phyloP scores from a whole-genome alignment of 805 yeast genomes.

The Suhomyces prunicola region DNA sequence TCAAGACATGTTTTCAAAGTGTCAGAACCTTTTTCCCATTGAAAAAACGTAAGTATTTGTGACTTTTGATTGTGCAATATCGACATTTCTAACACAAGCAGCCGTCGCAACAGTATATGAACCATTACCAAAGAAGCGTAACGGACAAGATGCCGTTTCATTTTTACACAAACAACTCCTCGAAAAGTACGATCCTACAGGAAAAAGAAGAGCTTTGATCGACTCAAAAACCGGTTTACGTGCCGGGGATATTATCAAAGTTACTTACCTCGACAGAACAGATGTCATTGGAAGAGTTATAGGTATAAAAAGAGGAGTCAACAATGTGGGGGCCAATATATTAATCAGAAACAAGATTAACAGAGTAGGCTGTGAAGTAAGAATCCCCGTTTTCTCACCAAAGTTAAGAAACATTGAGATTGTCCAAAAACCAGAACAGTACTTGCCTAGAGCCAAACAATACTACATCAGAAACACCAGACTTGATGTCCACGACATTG shows the following conservation, averaged over 20 bases:
- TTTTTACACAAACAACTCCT: slow-evolving; percentile 51
- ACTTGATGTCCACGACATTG: slow-evolving; percentile 73
- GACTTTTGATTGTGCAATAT: neutral
- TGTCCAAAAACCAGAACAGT: slow-evolving; percentile 66
- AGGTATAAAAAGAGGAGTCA: slow-evolving; percentile 60
- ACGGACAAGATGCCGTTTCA: slow-evolving; percentile 43
- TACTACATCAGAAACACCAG: slow-evolving; percentile 82
- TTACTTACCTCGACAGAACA: slow-evolving; percentile 65
- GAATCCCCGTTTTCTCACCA: slow-evolving; percentile 81
- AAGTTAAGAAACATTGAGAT: slow-evolving; percentile 73
- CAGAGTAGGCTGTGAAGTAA: slow-evolving; percentile 80
- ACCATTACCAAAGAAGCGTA: slow-evolving; percentile 49
- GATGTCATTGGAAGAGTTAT: slow-evolving; percentile 76
- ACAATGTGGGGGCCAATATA: slow-evolving; percentile 70
- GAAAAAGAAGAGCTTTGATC: slow-evolving; percentile 59
- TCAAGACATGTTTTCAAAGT: slow-evolving; percentile 8
- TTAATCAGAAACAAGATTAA: slow-evolving; percentile 77
- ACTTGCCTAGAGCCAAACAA: slow-evolving; percentile 78
- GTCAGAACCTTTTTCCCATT: slow-evolving; percentile 17
- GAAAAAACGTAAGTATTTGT: slow-evolving; percentile 7
- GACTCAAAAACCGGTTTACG: slow-evolving; percentile 50
- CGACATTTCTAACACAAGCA: slow-evolving; percentile 1
- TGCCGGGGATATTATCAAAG: slow-evolving; percentile 80
- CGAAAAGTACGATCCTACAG: slow-evolving; percentile 65
- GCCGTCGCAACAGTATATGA: slow-evolving; percentile 38